Base-by-base conservation (phyloP, 2,329 filamentous ascomycete genomes). In the Aphanoascus verrucosus region DNA sequence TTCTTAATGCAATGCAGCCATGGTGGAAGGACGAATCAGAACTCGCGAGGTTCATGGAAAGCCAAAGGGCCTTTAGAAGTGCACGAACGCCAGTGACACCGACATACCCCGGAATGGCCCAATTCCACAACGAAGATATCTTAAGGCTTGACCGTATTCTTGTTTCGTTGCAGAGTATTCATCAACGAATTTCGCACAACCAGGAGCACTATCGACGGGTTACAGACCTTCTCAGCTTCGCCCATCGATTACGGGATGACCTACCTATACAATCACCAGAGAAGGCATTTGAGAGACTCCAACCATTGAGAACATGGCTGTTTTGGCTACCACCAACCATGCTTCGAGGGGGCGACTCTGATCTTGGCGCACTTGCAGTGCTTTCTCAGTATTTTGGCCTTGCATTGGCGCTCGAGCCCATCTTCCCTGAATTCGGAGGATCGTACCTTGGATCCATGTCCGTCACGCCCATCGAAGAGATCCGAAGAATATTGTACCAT, bases 271-370 rank as follows among this genome's bases (percentile, higher is more conserved):
- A 85, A 58, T 81, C 83, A 20, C 82, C 89, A 20, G 84, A 88
- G 58, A 83, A 94, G 65, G 88, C 94, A 64, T 97, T 96, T 66
- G 85, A 89, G 63, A 86, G 90, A 59, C 80, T 97, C 9, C 90
- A 94, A 59, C 84, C 88, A 8, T 78, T 98, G 55, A 81, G 90
- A 53, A 86, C 87, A 61, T 96, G 91, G 89, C 80, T 97, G 14
- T 95, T 97, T 71, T 97, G 91, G 89, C 81, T 95, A 53, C 93
- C 93, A 0, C 83, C 95, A 34, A 82, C 83, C 60, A 85, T 90
- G 62, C 77, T 96, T 23, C 85, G 91, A 65, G 82, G 83, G 59
- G 85, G 84, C 45, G 82, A 84, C 49, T 81, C 81, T 35, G 88
- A 91, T 59, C 79, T 86, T 20, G 86, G 81, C 56, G 85, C 88